These are phyloP conservation scores for Ocimum tenuiflorum DNA, from an alignment of 257 asterid species.

Conservation along the genomic window DNA sequence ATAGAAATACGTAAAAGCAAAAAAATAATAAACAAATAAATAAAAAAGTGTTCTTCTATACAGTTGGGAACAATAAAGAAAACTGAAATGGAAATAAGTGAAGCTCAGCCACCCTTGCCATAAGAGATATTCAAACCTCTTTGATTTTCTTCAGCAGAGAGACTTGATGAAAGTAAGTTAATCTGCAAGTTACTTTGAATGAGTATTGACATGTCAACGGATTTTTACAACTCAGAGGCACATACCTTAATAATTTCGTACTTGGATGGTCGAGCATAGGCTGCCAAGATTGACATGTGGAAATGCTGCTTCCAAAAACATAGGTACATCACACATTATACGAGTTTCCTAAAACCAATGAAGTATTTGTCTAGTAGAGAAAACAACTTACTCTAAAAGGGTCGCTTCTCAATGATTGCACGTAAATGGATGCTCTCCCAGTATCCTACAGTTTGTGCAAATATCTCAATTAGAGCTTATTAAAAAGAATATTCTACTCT, in stretches of 20 bases:
- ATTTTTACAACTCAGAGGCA: not conserved
- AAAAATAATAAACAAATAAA: not conserved
- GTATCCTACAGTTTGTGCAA: not conserved
- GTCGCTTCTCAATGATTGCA: conserved; percentile 77
- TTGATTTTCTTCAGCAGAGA: conserved; percentile 23
- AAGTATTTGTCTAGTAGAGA: too few species aligned
- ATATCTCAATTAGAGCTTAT: not conserved
- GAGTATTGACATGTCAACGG: not conserved
- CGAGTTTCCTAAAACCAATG: too few species aligned
- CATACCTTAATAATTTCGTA: conserved; percentile 59
- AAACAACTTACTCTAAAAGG: conserved; percentile 61
- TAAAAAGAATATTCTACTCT: too few species aligned
- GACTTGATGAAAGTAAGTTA: conserved; percentile 53
- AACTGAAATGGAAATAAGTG: not conserved
- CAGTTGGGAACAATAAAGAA: not conserved
- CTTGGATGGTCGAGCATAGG: conserved; percentile 42
- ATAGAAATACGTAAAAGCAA: not conserved
- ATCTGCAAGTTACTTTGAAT: conserved; percentile 35
- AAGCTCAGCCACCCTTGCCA: conserved; percentile 31
- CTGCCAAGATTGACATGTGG: conserved; percentile 66
- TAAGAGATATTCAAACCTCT: conserved; percentile 17
- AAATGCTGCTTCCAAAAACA: conserved; percentile 43
- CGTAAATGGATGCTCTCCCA: conserved; percentile 37
- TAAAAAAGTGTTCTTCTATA: not conserved
- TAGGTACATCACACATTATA: too few species aligned